Percentiles rank a stretch among this genome's conserved stretches.
Evolutionary conservation across 257 asterid genomes (phyloP).

Genomic region (Nicotiana attenuata): DNA sequence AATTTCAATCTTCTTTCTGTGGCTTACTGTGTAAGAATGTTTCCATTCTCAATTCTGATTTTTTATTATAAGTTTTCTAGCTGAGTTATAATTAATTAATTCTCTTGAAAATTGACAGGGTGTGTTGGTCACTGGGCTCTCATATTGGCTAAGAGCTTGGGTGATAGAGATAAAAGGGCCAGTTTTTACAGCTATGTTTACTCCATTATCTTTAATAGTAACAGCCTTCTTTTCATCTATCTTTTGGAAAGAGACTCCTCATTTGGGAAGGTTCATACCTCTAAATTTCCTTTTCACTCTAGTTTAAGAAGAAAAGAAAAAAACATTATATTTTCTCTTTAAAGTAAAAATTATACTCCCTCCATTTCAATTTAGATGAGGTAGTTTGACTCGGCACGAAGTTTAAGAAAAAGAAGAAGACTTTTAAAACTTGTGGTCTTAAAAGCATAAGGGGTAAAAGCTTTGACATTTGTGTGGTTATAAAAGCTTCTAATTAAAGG

Average conservation of each 20-base stretch:
- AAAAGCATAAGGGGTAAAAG: too few species aligned
- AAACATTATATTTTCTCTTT: not conserved
- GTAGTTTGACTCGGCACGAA: too few species aligned
- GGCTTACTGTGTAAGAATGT: constrained; percentile 39
- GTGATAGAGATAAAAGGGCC: constrained; percentile 55
- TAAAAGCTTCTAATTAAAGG: too few species aligned
- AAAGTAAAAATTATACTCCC: not conserved
- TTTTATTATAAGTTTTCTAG: not conserved
- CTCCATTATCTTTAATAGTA: constrained; percentile 43
- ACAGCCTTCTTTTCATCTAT: constrained; percentile 45
- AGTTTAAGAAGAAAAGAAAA: not conserved
- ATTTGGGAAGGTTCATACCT: constrained; percentile 45
- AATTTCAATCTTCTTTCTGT: constrained; percentile 34
- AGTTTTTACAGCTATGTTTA: constrained; percentile 40
- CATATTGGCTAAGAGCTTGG: constrained; percentile 46
- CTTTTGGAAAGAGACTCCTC: constrained; percentile 49
- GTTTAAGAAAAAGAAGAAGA: too few species aligned
- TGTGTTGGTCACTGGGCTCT: constrained; percentile 38
- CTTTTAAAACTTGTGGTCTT: too few species aligned
- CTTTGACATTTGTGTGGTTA: too few species aligned
- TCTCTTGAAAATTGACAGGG: constrained; percentile 32
- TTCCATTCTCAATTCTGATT: not conserved
- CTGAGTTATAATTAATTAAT: not conserved
- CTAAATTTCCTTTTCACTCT: not conserved
- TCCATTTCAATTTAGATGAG: too few species aligned